These are phyloP conservation scores for Lentinula edodes DNA, from an alignment of 768 basidiomycete genomes.

Conservation along the genomic window DNA sequence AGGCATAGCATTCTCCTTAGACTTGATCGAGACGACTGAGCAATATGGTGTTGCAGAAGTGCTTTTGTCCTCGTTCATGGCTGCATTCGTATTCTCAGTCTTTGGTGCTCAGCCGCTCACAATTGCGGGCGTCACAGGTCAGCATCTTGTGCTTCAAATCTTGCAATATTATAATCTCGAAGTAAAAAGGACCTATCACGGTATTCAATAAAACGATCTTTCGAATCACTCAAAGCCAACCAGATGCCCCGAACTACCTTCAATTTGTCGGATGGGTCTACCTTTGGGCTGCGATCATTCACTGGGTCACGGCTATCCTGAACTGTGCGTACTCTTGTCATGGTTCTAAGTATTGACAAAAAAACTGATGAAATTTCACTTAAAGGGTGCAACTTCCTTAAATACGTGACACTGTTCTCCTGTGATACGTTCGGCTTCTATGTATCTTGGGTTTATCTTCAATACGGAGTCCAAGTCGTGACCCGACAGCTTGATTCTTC, in stretches of 20 bases:
- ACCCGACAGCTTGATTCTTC: constrained; percentile 57
- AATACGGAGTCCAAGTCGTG: constrained; percentile 84
- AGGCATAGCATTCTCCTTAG: constrained; percentile 87
- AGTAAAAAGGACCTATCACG: constrained; percentile 70
- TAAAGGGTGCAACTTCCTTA: constrained; percentile 75
- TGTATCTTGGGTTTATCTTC: constrained; percentile 84
- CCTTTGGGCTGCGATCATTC: constrained; percentile 81
- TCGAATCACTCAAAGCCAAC: constrained; percentile 55
- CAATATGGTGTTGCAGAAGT: constrained; percentile 91
- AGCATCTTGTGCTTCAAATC: background rate
- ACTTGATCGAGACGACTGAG: constrained; percentile 85
- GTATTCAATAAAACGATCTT: constrained; percentile 91
- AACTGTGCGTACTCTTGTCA: constrained; percentile 49
- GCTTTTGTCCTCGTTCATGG: constrained; percentile 79
- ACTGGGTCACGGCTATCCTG: constrained; percentile 75
- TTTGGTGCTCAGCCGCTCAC: constrained; percentile 89
- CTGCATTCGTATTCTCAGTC: constrained; percentile 80
- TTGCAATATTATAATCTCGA: background rate
- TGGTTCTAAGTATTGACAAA: background rate
- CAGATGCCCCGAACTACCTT: constrained; percentile 67
- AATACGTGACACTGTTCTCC: constrained; percentile 84
- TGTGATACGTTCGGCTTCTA: constrained; percentile 94
- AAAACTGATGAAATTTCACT: background rate
- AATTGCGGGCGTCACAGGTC: constrained; percentile 88
- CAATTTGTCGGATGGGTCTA: constrained; percentile 93